Conservation (phyloP, 257 asterid species). For the Marsdenia floribunda region DNA sequence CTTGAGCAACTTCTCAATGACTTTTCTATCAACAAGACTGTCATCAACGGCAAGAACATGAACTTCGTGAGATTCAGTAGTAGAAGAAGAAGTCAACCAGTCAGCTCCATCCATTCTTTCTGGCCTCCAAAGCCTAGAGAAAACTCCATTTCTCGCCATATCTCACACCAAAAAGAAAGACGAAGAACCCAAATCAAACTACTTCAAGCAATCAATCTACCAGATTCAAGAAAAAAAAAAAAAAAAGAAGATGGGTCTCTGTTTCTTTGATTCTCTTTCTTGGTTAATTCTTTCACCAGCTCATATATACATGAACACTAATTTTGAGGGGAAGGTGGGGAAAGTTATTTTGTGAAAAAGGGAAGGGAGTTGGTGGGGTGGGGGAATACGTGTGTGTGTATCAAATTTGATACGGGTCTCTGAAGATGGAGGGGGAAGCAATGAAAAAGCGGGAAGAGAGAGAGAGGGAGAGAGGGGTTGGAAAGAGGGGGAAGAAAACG, state of each 20-base stretch:
- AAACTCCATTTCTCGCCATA: slow-evolving; percentile 28
- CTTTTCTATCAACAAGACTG: slow-evolving; percentile 35
- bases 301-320: slow-evolving; percentile 9
- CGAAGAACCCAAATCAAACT: slow-evolving; percentile 9
- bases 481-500: too few relatives aligned
- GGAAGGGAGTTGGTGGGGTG: too few relatives aligned
- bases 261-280: too few relatives aligned
- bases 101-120: slow-evolving; percentile 20
- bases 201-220: neutral
- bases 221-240: neutral
- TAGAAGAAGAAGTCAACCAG: slow-evolving; percentile 4
- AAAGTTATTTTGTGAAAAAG: too few relatives aligned
- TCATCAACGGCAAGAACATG: slow-evolving; percentile 44
- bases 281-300: neutral
- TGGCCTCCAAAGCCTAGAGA: slow-evolving; percentile 27
- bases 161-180: neutral
- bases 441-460: too few relatives aligned
- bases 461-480: too few relatives aligned
- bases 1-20: slow-evolving; percentile 34
- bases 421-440: too few relatives aligned
- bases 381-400: slow-evolving; percentile 14
- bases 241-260: too few relatives aligned
- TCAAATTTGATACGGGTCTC: slow-evolving; percentile 21
- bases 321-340: too few relatives aligned
- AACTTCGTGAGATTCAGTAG: slow-evolving; percentile 22